A percentile compares a stretch with the other conserved stretches of the same genome.
Evolutionary conservation across 2,329 filamentous ascomycete species (phyloP).

Genomic region (Ophiocordyceps robertsii): DNA sequence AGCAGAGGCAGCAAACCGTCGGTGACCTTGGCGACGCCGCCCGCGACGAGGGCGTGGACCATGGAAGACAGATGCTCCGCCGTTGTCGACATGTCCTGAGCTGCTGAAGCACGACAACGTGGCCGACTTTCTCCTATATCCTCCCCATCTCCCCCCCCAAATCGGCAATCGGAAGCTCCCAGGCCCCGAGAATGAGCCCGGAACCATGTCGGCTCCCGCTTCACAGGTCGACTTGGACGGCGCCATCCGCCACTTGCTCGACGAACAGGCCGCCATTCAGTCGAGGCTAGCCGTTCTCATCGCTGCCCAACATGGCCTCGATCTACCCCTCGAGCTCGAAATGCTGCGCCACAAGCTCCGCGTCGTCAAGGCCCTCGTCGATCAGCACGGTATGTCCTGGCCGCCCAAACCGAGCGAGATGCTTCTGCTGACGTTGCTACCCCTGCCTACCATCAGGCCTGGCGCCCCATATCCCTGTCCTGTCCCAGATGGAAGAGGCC

Average conservation of each 20-base stretch:
- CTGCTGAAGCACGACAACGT: background rate
- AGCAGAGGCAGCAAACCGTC: slow-evolving; percentile 1
- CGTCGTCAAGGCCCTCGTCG: slow-evolving; percentile 32
- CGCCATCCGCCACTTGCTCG: slow-evolving; percentile 25
- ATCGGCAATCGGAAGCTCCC: background rate
- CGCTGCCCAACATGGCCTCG: slow-evolving; percentile 31
- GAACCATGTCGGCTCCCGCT: slow-evolving; percentile 2
- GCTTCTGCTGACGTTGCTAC: background rate
- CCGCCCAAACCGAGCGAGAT: background rate
- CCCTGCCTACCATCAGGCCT: slow-evolving; percentile 9
- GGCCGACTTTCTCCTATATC: background rate
- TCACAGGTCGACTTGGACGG: slow-evolving; percentile 12
- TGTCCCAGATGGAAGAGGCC: slow-evolving; percentile 44
- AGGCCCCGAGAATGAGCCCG: slow-evolving; percentile 1
- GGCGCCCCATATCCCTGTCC: slow-evolving; percentile 21
- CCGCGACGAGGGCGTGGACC: slow-evolving; percentile 1
- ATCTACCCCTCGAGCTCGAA: slow-evolving; percentile 34
- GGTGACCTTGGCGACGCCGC: background rate
- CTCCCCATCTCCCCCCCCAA: background rate
- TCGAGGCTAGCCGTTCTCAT: slow-evolving; percentile 34
- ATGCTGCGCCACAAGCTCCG: slow-evolving; percentile 43
- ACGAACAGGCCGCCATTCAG: slow-evolving; percentile 40
- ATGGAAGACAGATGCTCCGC: background rate
- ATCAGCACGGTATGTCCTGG: slow-evolving; percentile 30
- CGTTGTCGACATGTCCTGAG: slow-evolving; percentile 3